These are phyloP conservation scores for Pseudopyrenochaeta lycopersici DNA, from an alignment of 2,329 filamentous ascomycete genomes.

Conservation along the genomic window DNA sequence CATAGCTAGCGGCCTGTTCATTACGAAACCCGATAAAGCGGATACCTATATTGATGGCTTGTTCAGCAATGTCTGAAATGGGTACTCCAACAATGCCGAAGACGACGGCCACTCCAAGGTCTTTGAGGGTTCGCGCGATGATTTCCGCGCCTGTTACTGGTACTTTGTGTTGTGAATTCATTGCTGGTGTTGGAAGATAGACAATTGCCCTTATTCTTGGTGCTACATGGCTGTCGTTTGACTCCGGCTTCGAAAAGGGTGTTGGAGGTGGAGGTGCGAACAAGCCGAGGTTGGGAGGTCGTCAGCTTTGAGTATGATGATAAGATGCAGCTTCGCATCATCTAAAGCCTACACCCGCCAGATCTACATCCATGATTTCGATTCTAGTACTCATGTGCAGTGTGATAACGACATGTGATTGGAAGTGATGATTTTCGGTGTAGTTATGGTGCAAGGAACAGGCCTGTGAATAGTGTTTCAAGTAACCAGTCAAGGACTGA, in stretches of 20 bases:
- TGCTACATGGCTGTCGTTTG: background rate
- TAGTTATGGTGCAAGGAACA: too few relatives aligned
- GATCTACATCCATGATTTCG: background rate
- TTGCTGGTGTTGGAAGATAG: background rate
- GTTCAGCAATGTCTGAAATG: constrained; percentile 66
- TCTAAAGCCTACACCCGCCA: too few relatives aligned
- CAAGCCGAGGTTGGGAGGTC: constrained; percentile 17
- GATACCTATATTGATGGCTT: constrained; percentile 65
- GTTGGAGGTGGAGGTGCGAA: constrained; percentile 3
- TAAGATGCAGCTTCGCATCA: too few relatives aligned
- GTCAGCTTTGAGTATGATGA: constrained; percentile 1
- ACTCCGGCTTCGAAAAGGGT: background rate
- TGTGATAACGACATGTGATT: too few relatives aligned
- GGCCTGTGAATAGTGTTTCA: too few relatives aligned
- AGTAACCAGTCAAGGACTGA: too few relatives aligned
- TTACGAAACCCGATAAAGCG: constrained; percentile 67
- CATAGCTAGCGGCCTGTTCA: constrained; percentile 67
- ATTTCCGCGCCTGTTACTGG: constrained; percentile 18
- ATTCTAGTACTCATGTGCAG: too few relatives aligned
- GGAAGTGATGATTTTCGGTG: too few relatives aligned
- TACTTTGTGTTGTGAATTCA: background rate
- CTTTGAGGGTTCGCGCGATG: constrained; percentile 59
- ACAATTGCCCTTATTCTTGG: background rate
- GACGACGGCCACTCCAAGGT: constrained; percentile 60
- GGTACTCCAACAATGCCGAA: constrained; percentile 66